Evolutionary conservation across 306 rosid species (phyloP), one percentile per base, ranked within the genome.

Genomic region (Glycine soja): DNA sequence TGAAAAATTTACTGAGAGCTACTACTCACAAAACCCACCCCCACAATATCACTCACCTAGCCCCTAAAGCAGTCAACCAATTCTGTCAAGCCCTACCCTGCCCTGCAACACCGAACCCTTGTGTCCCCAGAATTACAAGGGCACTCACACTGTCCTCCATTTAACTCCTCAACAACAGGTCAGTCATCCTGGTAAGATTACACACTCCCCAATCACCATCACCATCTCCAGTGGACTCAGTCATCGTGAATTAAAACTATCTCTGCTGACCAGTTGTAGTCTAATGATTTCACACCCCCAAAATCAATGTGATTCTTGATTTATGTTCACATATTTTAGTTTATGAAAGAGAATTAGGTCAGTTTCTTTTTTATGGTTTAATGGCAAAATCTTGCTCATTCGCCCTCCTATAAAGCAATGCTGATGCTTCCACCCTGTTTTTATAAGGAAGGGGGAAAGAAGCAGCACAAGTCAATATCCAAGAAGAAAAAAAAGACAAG

Each of bases 371-470:
- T 86, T 87, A 84, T 78, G 88, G 87, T 95, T 93, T 95, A 77
- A 92, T 85, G 86, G 92, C 84, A 85, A 95, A 95, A 65, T 95
- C 98, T 85, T 88, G 98, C 83, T 95, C 99, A 62, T 86, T 95
- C 53, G 93, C 97, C 90, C 99, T 90, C 94, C 99, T 89, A 72
- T 96, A 96, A 74, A 96, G 99, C 92, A 96, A 87, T 78, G 99
- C 90, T 3, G 99, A 96, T 81, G 99, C 99, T 88, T 96, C 99
- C 88, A 96, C 93, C 99, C 99, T 96, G 98, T 82, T 85, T 81
- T 32, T 14, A 13, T 9, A 46, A 19, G 74, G 71, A 36, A 3
- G n/a, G 69, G 67, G 57, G 70, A 46, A 34, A 82, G 77, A 73
- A 73, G 81, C 53, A 45, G 36, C 52, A 82, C 70, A 78, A 10